Conservation (phyloP, 1,284 basidiomycete species). For the Tranzscheliella williamsii region DNA sequence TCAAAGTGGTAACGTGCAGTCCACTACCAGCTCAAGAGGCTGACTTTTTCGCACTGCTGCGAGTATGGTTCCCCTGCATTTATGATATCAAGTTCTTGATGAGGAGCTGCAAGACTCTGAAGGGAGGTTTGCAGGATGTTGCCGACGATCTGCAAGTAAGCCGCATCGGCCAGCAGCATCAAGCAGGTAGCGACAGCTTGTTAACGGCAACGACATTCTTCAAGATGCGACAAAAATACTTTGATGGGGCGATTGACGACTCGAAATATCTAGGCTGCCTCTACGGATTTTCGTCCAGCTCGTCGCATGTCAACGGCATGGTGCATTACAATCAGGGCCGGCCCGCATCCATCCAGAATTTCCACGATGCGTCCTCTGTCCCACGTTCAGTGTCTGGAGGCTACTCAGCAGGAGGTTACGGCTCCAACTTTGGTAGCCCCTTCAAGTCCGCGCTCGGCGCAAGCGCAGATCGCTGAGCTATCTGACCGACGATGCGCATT, state of each 20-base stretch:
- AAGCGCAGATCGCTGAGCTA: no score
- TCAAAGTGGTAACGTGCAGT: slow-evolving; percentile 87
- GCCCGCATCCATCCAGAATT: slow-evolving; percentile 33
- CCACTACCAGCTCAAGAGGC: slow-evolving; percentile 87
- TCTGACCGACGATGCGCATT: no score
- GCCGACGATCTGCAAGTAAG: slow-evolving; percentile 88
- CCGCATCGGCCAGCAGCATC: slow-evolving; percentile 88
- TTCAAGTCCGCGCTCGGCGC: slow-evolving; percentile 26
- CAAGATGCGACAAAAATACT: slow-evolving; percentile 90
- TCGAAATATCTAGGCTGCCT: slow-evolving; percentile 56
- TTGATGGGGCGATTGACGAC: slow-evolving; percentile 77
- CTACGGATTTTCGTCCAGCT: slow-evolving; percentile 55
- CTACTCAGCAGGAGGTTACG: slow-evolving; percentile 19
- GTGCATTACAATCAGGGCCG: slow-evolving; percentile 39
- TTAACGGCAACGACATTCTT: slow-evolving; percentile 92
- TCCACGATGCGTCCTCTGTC: slow-evolving; percentile 30
- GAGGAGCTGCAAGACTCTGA: slow-evolving; percentile 81
- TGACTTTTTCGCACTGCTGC: slow-evolving; percentile 84
- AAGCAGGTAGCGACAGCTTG: slow-evolving; percentile 93
- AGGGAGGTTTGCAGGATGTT: slow-evolving; percentile 92
- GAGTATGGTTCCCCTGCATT: slow-evolving; percentile 92
- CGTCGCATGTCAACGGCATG: slow-evolving; percentile 37
- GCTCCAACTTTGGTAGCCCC: slow-evolving; percentile 33
- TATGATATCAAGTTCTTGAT: slow-evolving; percentile 99
- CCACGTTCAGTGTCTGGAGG: slow-evolving; percentile 34